A percentile compares a stretch with the other conserved stretches of the same genome.
Conservation (phyloP, 345 rosid genomes). For the Citrus sp. region DNA sequence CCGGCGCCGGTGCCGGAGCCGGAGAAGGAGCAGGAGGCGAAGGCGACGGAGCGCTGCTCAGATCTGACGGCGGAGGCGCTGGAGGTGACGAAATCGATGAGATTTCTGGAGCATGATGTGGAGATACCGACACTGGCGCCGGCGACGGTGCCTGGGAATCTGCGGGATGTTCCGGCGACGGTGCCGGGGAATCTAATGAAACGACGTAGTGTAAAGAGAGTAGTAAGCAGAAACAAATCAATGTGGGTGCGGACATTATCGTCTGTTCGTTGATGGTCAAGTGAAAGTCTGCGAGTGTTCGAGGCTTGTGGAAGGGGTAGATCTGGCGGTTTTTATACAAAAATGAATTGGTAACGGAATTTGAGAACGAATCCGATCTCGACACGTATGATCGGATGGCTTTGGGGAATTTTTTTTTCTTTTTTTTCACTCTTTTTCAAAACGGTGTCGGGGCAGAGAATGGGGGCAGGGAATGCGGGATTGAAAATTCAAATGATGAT, state of each 20-base stretch:
- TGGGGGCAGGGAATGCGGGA: neutral
- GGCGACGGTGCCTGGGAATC: neutral
- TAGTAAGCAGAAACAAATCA: neutral
- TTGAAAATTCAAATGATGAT: neutral
- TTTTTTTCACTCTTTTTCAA: neutral
- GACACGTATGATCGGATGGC: neutral
- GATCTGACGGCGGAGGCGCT: slow-evolving; percentile 28
- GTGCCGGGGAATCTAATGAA: neutral
- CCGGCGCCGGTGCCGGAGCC: slow-evolving; percentile 38
- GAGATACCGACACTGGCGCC: slow-evolving; percentile 14
- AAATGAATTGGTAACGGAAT: neutral
- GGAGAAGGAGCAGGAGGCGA: slow-evolving; percentile 23
- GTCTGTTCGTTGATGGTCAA: neutral
- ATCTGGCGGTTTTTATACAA: slow-evolving; percentile 15
- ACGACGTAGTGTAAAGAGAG: neutral
- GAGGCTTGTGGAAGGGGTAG: neutral
- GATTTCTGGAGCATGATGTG: slow-evolving; percentile 21
- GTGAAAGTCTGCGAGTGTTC: neutral
- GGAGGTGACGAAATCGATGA: slow-evolving; percentile 25
- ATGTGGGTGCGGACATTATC: neutral
- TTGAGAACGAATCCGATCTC: neutral
- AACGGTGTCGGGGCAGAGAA: neutral
- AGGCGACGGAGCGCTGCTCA: slow-evolving; percentile 14
- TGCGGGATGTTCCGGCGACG: neutral
- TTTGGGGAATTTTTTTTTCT: no score